Conservation (phyloP, 768 basidiomycete species). For the Lactifluus echinatus region DNA sequence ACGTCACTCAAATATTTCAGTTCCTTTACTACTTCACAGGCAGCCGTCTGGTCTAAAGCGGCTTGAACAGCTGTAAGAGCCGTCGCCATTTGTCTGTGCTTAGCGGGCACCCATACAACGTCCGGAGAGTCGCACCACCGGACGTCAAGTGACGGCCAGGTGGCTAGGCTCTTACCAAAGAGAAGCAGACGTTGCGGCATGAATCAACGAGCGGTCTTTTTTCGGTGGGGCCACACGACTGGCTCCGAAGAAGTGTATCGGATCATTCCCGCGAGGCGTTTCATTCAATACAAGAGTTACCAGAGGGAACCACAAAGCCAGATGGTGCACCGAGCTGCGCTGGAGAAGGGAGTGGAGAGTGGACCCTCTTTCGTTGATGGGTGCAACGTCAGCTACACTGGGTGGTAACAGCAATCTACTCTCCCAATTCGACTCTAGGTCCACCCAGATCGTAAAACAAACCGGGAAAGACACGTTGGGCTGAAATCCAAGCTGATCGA, state of each 20-base stretch:
- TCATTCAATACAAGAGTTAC: no score
- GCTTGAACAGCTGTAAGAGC: background rate
- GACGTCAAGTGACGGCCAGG: background rate
- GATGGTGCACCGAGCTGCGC: no score
- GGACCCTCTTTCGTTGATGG: no score
- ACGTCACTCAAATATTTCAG: background rate
- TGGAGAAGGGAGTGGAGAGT: no score
- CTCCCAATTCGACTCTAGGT: background rate
- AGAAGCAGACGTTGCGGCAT: background rate
- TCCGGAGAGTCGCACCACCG: background rate
- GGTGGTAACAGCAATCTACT: no score
- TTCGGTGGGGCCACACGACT: background rate
- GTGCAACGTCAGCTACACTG: no score
- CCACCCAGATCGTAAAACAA: background rate
- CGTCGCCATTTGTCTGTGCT: background rate
- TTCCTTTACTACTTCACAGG: background rate
- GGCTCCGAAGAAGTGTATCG: background rate
- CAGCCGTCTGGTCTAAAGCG: no score
- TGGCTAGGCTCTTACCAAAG: background rate
- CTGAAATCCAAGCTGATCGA: background rate
- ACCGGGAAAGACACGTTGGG: background rate
- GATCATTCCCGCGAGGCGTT: background rate
- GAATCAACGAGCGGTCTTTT: background rate
- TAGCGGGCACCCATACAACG: background rate
- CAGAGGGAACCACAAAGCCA: no score